phyloP scores from a whole-genome alignment of 2,329 filamentous ascomycete species.

The Hypoxylon sp. region DNA sequence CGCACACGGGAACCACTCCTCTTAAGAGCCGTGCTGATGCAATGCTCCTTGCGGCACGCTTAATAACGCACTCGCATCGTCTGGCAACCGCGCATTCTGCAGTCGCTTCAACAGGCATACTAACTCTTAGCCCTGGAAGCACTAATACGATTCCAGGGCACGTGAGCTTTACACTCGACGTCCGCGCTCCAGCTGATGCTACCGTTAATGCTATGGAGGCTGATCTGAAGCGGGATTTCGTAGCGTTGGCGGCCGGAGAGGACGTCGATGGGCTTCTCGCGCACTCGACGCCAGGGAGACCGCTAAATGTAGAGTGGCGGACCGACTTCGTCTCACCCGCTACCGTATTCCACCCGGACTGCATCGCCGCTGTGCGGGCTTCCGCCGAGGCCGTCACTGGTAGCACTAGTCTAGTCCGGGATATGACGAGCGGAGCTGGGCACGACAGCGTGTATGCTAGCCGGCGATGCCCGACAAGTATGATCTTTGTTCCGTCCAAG shows the following conservation, averaged over 20 bases:
- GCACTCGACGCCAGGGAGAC: constrained; percentile 43
- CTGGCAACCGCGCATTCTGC: constrained; percentile 72
- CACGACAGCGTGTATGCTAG: constrained; percentile 72
- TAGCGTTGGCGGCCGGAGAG: constrained; percentile 70
- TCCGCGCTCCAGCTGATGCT: constrained; percentile 70
- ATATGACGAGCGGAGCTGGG: constrained; percentile 61
- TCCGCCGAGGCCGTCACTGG: constrained; percentile 72
- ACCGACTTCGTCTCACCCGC: constrained; percentile 75
- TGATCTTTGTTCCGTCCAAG: constrained; percentile 77
- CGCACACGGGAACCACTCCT: constrained; percentile 82
- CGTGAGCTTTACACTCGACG: constrained; percentile 78
- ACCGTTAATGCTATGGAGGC: constrained; percentile 71
- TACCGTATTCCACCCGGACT: constrained; percentile 76
- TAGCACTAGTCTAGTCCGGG: constrained; percentile 58
- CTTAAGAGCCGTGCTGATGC: constrained; percentile 77
- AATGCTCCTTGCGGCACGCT: constrained; percentile 74
- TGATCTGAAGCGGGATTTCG: constrained; percentile 71
- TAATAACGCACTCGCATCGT: constrained; percentile 77
- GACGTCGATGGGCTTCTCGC: constrained; percentile 64
- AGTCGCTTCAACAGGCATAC: constrained; percentile 78
- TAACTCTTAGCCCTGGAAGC: constrained; percentile 75
- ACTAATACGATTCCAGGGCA: constrained; percentile 81
- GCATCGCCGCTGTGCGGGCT: constrained; percentile 74
- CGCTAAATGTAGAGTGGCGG: constrained; percentile 61
- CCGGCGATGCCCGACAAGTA: constrained; percentile 72